Evolutionary conservation across 495 filamentous ascomycete genomes (phyloP).

Genomic region (Lasiosphaeris hirsuta): DNA sequence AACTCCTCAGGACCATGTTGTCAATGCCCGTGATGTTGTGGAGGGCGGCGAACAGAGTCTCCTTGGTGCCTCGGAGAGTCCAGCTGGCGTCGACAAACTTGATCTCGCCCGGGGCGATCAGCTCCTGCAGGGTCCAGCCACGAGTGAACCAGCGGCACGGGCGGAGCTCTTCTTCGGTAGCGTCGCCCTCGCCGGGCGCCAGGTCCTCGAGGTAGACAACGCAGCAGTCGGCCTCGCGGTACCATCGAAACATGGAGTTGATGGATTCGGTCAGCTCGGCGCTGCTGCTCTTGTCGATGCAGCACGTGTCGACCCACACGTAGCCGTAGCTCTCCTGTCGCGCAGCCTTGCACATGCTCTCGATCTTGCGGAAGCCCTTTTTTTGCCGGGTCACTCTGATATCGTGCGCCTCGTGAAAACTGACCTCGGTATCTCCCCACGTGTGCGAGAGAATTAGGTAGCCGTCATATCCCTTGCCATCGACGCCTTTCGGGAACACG

Average conservation of each 20-base stretch:
- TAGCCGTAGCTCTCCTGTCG: conserved; percentile 8
- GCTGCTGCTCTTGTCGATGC: conserved; percentile 40
- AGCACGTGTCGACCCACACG: conserved; percentile 42
- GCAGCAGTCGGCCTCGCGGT: conserved; percentile 24
- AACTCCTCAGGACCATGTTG: no score
- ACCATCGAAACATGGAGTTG: conserved; percentile 46
- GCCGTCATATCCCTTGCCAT: no score
- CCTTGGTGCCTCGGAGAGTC: no score
- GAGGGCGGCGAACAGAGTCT: neutral
- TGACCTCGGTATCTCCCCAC: no score
- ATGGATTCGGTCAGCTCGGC: conserved; percentile 40
- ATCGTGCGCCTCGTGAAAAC: no score
- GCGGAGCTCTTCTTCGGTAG: neutral
- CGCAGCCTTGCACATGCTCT: no score
- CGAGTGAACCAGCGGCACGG: conserved; percentile 30
- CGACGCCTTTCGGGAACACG: no score
- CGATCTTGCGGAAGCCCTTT: no score
- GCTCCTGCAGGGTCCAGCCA: conserved; percentile 41
- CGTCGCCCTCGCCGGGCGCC: neutral
- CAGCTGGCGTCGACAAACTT: no score
- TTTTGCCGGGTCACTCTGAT: no score
- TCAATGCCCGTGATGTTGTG: neutral
- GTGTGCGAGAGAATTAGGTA: no score
- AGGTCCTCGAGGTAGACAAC: conserved; percentile 28
- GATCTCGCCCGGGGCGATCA: conserved; percentile 27